Evolutionary conservation across 1,284 basidiomycete genomes (phyloP).

Genomic region (Apiotrichum veenhuisii): DNA sequence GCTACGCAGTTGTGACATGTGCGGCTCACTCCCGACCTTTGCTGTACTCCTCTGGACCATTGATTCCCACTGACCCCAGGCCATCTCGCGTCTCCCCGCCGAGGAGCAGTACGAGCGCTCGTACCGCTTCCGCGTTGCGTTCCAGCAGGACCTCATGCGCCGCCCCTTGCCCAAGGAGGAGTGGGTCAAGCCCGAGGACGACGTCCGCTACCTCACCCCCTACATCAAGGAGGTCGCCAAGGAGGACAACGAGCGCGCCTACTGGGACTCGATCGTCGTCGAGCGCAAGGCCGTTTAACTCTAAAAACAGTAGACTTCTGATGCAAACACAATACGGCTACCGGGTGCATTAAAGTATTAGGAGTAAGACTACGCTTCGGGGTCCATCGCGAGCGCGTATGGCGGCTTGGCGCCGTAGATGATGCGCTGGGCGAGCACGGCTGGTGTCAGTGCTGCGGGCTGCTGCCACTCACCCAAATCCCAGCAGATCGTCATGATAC

Average conservation of each 20-base stretch:
- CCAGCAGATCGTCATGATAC: slow-evolving; percentile 47
- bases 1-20: too few species aligned
- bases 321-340: slow-evolving; percentile 14
- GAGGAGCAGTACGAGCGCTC: slow-evolving; percentile 84
- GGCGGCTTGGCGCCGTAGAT: slow-evolving; percentile 34
- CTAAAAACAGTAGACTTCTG: slow-evolving; percentile 1
- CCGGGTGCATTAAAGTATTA: neutral
- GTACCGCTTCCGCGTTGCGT: slow-evolving; percentile 82
- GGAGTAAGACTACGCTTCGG: slow-evolving; percentile 1
- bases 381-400: slow-evolving; percentile 4
- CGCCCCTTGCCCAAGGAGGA: slow-evolving; percentile 76
- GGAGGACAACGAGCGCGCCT: slow-evolving; percentile 73
- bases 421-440: slow-evolving; percentile 38
- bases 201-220: slow-evolving; percentile 83
- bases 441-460: slow-evolving; percentile 13
- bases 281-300: slow-evolving; percentile 32
- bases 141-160: slow-evolving; percentile 76
- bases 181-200: slow-evolving; percentile 76
- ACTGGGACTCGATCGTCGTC: slow-evolving; percentile 71
- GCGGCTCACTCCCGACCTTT: too few species aligned
- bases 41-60: too few species aligned
- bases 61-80: slow-evolving; percentile 54
- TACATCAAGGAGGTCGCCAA: slow-evolving; percentile 69
- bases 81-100: slow-evolving; percentile 73
- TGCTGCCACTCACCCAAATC: slow-evolving; percentile 34